Evolutionary conservation across 2,329 filamentous ascomycete species (phyloP), one percentile per base, ranked within the genome.

Genomic region (Nemania serpens): DNA sequence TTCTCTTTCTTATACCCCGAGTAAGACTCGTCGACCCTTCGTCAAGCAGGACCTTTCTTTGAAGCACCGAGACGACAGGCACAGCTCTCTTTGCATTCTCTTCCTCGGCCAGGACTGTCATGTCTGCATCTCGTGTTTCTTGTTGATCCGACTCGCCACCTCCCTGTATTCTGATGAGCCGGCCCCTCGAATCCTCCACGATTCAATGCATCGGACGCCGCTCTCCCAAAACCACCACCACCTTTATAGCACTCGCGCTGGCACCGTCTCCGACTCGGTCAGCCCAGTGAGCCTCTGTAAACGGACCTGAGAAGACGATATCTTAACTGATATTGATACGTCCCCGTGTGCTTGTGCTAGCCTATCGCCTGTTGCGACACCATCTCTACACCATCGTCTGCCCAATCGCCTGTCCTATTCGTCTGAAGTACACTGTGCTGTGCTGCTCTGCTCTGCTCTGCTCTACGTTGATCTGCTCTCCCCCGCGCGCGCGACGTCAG

Each of bases 1-100:
- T 55, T 62, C 62, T 54, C 54, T 58, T 55, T 55, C 50, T 61
- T 63, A 63, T 65, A 60, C 59, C 49, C 56, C 62, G 59, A 55
- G 56, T 58, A 53, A 65, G 63, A 65, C 56, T 55, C 7, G 48
- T 65, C 57, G 25, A 58, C 52, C 46, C 36, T 62, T 49, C 53
- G 47, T 65, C 60, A 52, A 29, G 18, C 52, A 59, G 37, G 46
- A 18, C 50, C 43, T 51, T 47, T 52, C 42, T 51, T 47, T 52
- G 39, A 50, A 56, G 34, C 60, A 46, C 50, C 3, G 39, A 48
- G 57, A 37, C 48, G 49, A 17, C 29, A 7, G 6, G 10, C 22
- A 41, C 20, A 45, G 43, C 22, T 36, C 43, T 45, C 56, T 50
- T 22, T 45, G 25, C 7, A 29, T 29, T 29, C 22, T 50, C 29